Base-by-base conservation (phyloP, 306 rosid genomes). In the Fragaria vesca region DNA sequence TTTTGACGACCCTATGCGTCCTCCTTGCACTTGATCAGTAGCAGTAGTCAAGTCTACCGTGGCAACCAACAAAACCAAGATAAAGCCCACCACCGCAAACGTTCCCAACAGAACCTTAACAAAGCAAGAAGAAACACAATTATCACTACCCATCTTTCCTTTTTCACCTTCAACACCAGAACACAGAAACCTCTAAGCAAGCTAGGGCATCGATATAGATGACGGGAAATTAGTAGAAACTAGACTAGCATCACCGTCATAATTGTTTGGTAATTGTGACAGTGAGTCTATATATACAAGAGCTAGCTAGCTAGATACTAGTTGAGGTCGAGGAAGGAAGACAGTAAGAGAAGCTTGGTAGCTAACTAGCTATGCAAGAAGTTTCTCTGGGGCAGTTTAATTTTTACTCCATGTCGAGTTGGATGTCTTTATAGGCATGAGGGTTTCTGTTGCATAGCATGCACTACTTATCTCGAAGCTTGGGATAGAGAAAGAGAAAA, bases 351-450 rank as follows among this genome's bases (percentile, higher is more conserved):
- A 15, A 24, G 61, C 12, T 68, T 30, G 45, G 55, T 46, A 52
- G 50, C 18, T 20, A 30, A 45, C 46, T 28, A 55, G 61, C 11
- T 65, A 72, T 80, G 77, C 24, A 48, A 84, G 79, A 71, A 32
- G 72, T 73, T 42, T 72, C 76, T 73, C 62, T 47, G 45, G 36
- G 48, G 76, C 9, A 28, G 45, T 45, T 65, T 75, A 26, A 36
- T 54, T 79, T 80, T 78, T 75, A 80, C 87, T 74, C 73, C 82
- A 81, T 55, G 77, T 85, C 79, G 68, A n/a, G 85, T 81, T 83
- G 91, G 92, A 83, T 89, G 85, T 89, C 93, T 91, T 91, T 91
- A 91, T 90, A 91, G 91, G 93, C 81, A 75, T 82, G 97, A 91
- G 84, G 88, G 94, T 87, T 89, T 88, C 88, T 84, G 85, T 78